Conservation (phyloP, 208 protist genomes). For the Trypanosoma mega region DNA sequence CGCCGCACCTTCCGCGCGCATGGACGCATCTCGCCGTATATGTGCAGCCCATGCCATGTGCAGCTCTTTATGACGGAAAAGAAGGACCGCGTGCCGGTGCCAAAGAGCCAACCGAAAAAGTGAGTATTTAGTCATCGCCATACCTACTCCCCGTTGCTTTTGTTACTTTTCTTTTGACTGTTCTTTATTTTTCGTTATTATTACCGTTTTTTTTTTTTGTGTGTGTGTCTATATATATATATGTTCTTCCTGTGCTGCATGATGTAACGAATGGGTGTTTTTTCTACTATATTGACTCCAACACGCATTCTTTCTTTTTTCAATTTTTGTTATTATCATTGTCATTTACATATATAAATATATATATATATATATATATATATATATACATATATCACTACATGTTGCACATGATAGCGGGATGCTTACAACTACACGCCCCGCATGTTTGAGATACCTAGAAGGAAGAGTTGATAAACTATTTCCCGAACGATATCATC, state of each 20-base stretch:
- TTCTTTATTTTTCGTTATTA: slow-evolving; percentile 4
- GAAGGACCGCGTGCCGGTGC: slow-evolving; percentile 39
- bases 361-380: too few species aligned
- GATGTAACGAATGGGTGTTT: too few species aligned
- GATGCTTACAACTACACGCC: slow-evolving; percentile 1
- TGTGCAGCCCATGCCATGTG: slow-evolving; percentile 92
- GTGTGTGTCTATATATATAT: not conserved
- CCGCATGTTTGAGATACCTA: slow-evolving; percentile 14
- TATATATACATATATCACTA: too few species aligned
- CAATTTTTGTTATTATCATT: too few species aligned
- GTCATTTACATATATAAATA: too few species aligned
- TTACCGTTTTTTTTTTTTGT: slow-evolving; percentile 3
- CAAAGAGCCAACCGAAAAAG: slow-evolving; percentile 37
- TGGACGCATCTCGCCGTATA: slow-evolving; percentile 93
- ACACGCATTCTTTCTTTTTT: too few species aligned
- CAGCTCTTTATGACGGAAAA: slow-evolving; percentile 73
- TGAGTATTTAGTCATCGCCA: slow-evolving; percentile 15
- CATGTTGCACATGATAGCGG: slow-evolving; percentile 25
- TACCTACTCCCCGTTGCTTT: not conserved
- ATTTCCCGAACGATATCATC: slow-evolving; percentile 31
- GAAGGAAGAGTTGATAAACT: slow-evolving; percentile 27
- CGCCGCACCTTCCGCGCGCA: slow-evolving; percentile 95
- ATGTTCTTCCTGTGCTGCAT: slow-evolving; percentile 6
- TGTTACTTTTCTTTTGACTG: not conserved
- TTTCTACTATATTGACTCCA: too few species aligned